Conservation (phyloP, 805 yeast species). For the Metschnikowia lochheadii region DNA sequence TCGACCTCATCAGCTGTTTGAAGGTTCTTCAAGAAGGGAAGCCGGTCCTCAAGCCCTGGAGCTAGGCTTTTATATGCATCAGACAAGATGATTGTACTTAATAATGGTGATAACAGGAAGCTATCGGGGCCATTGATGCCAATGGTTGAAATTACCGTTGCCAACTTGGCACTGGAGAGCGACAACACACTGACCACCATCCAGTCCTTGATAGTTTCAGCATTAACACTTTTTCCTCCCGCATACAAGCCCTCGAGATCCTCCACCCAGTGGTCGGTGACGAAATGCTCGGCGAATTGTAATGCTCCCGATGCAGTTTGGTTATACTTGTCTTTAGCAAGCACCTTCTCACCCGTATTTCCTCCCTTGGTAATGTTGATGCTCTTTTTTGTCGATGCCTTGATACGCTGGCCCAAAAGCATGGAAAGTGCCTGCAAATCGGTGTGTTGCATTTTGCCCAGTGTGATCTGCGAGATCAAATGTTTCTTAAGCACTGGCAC, state of each 20-base stretch:
- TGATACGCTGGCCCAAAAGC: slow-evolving; percentile 43
- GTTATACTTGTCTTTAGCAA: slow-evolving; percentile 20
- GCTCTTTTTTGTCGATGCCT: slow-evolving; percentile 16
- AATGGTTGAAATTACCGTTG: slow-evolving; percentile 38
- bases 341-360: slow-evolving; percentile 17
- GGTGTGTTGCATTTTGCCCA: slow-evolving; percentile 39
- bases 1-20: slow-evolving; percentile 5
- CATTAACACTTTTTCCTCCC: slow-evolving; percentile 52
- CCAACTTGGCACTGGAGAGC: slow-evolving; percentile 40
- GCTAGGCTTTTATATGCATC: slow-evolving; percentile 40
- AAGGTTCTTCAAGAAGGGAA: slow-evolving; percentile 41
- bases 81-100: slow-evolving; percentile 51
- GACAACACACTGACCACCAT: slow-evolving; percentile 52
- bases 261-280: slow-evolving; percentile 55
- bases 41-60: slow-evolving; percentile 50
- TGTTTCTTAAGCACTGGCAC: slow-evolving; percentile 49
- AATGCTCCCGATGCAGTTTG: slow-evolving; percentile 17
- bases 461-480: slow-evolving; percentile 43
- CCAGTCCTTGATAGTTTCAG: slow-evolving; percentile 43
- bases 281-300: slow-evolving; percentile 52
- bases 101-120: slow-evolving; percentile 48
- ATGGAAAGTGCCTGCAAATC: slow-evolving; percentile 46
- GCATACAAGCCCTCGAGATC: slow-evolving; percentile 54
- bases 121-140: slow-evolving; percentile 41
- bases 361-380: slow-evolving; percentile 15